phyloP scores from a whole-genome alignment of 139 green algal species.

The Monoraphidium neglectum region DNA sequence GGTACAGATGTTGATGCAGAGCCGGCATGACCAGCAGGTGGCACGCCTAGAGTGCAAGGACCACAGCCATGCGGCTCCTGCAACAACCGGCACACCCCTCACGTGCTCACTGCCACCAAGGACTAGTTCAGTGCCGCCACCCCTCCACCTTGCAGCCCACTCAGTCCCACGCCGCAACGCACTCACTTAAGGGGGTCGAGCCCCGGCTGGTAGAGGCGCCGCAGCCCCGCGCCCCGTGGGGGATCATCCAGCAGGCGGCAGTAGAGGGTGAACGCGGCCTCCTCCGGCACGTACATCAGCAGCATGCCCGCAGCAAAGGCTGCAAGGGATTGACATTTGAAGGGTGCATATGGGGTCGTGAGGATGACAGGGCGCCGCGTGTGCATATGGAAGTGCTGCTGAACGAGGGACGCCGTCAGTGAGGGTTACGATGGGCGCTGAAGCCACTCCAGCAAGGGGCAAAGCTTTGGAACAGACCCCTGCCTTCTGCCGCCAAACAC shows the following conservation, averaged over 20 bases:
- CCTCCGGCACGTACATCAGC: slow-evolving; percentile 93
- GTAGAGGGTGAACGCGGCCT: slow-evolving; percentile 85
- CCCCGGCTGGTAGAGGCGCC: slow-evolving; percentile 81
- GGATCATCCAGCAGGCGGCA: slow-evolving; percentile 59
- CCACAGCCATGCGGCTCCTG: too few relatives aligned
- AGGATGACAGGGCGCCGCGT: too few relatives aligned
- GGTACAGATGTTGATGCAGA: too few relatives aligned
- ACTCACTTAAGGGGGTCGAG: slow-evolving; percentile 70
- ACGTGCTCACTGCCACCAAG: neutral
- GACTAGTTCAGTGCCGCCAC: neutral
- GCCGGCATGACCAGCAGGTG: too few relatives aligned
- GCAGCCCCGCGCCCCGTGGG: slow-evolving; percentile 64
- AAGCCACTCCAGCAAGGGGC: too few relatives aligned
- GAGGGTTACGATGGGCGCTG: slow-evolving; percentile 11
- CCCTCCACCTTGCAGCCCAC: neutral
- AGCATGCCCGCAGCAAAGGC: slow-evolving; percentile 89
- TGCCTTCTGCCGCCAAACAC: neutral
- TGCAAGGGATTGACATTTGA: too few relatives aligned
- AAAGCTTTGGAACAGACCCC: too few relatives aligned
- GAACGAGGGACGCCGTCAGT: too few relatives aligned
- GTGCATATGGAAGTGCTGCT: too few relatives aligned
- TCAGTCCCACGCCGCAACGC: neutral
- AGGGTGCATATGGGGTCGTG: too few relatives aligned
- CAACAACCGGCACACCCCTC: too few relatives aligned
- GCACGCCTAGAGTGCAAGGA: too few relatives aligned